Percentiles rank a stretch among this genome's conserved stretches.
These are phyloP conservation scores for Metahyphopichia silvanorum DNA, from an alignment of 805 yeast species.

Conservation along the genomic window DNA sequence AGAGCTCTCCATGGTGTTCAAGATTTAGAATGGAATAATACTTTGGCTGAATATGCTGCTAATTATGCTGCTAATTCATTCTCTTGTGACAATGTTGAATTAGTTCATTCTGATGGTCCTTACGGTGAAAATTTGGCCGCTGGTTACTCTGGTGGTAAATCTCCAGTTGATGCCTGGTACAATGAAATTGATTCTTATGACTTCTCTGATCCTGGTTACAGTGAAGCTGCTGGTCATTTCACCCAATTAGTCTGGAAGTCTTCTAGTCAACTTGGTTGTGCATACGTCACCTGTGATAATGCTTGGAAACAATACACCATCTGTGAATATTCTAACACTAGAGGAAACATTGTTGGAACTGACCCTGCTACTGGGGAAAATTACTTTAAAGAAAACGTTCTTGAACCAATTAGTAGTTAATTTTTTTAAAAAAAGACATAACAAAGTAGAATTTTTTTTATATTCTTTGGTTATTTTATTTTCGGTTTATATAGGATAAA, in stretches of 20 bases:
- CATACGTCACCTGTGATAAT: slow-evolving; percentile 43
- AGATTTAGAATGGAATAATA: slow-evolving; percentile 28
- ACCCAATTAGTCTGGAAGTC: slow-evolving; percentile 74
- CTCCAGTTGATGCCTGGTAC: slow-evolving; percentile 75
- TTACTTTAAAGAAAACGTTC: slow-evolving; percentile 44
- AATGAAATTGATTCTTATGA: slow-evolving; percentile 56
- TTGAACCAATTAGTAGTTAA: slow-evolving; percentile 21
- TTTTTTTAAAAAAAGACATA: too few relatives aligned
- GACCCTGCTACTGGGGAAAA: slow-evolving; percentile 26
- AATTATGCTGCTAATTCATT: slow-evolving; percentile 50
- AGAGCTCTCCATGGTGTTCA: slow-evolving; percentile 35
- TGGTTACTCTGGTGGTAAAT: slow-evolving; percentile 53
- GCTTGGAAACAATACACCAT: slow-evolving; percentile 60
- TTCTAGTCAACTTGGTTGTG: slow-evolving; percentile 66
- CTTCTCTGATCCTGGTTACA: slow-evolving; percentile 49
- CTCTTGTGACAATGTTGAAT: slow-evolving; percentile 55
- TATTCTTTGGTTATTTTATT: too few relatives aligned
- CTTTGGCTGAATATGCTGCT: slow-evolving; percentile 33
- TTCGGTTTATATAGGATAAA: too few relatives aligned
- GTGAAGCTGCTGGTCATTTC: slow-evolving; percentile 67
- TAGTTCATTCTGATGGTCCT: slow-evolving; percentile 61
- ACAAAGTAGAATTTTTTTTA: too few relatives aligned
- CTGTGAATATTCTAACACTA: slow-evolving; percentile 59
- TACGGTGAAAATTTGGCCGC: slow-evolving; percentile 80
- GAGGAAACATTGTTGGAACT: slow-evolving; percentile 49